These are phyloP conservation scores for Pseudocercospora cruenta DNA, from an alignment of 2,329 filamentous ascomycete genomes.

Conservation along the genomic window DNA sequence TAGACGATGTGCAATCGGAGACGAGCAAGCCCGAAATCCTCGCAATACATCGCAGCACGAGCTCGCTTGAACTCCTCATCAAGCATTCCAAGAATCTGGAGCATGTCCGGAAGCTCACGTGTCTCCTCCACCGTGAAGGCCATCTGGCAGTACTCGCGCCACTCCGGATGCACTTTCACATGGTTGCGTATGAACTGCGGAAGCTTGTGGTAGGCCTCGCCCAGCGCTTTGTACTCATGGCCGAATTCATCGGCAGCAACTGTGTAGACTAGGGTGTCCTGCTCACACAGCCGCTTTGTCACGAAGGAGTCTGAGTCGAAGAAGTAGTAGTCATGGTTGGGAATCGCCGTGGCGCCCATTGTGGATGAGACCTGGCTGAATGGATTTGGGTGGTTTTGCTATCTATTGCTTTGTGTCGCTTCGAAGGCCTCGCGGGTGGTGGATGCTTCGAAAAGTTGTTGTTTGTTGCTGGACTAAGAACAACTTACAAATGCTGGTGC, in stretches of 20 bases:
- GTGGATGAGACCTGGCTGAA: not conserved
- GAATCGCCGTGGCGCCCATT: conserved; percentile 10
- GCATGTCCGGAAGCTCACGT: conserved; percentile 21
- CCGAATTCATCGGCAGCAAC: conserved; percentile 4
- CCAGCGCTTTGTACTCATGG: conserved; percentile 15
- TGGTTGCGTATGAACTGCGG: conserved; percentile 14
- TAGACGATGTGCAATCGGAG: conserved; percentile 4
- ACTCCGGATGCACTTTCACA: not conserved
- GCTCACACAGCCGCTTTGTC: conserved; percentile 11
- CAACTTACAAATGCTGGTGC: conserved; percentile 7
- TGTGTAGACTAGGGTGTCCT: conserved; percentile 7
- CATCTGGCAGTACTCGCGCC: conserved; percentile 10
- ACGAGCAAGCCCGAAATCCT: conserved; percentile 9
- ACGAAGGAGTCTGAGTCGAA: conserved; percentile 11
- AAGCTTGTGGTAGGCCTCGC: conserved; percentile 18
- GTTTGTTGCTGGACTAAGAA: conserved; percentile 8
- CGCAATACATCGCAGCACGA: conserved; percentile 17
- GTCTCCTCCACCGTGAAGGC: conserved; percentile 18
- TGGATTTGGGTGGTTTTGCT: not conserved
- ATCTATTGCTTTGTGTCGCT: not conserved
- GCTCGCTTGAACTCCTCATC: conserved; percentile 12
- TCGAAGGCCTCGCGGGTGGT: not conserved
- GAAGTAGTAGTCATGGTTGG: conserved; percentile 7
- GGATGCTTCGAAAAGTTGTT: not conserved
- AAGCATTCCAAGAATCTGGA: conserved; percentile 16